phyloP scores from a whole-genome alignment of 2,329 filamentous ascomycete genomes.

The Aureobasidium zeae region DNA sequence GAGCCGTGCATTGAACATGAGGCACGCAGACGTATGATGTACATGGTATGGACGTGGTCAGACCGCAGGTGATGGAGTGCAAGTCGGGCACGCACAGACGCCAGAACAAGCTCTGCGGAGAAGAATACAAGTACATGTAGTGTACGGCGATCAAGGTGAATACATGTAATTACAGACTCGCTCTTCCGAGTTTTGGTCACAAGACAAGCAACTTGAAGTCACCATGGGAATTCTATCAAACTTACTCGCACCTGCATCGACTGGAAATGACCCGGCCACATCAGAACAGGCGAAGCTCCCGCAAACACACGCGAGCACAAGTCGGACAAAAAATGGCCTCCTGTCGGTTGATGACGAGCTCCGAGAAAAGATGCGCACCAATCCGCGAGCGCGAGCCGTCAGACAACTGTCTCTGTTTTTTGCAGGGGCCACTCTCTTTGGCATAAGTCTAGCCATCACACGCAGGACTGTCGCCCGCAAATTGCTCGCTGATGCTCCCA shows the following conservation, averaged over 20 bases:
- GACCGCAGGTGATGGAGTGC: not conserved
- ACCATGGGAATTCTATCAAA: conserved; percentile 14
- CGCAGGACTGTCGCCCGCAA: conserved; percentile 56
- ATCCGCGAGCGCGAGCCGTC: conserved; percentile 20
- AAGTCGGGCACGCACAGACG: not conserved
- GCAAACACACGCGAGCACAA: conserved; percentile 1
- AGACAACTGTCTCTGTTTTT: conserved; percentile 48
- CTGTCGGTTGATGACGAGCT: conserved; percentile 10
- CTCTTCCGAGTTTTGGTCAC: not conserved
- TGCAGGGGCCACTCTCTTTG: conserved; percentile 66
- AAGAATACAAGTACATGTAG: too few relatives aligned
- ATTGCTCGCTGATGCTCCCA: conserved; percentile 52
- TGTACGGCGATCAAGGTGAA: conserved; percentile 3
- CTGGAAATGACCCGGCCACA: conserved; percentile 1
- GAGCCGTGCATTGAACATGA: too few relatives aligned
- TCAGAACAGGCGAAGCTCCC: not conserved
- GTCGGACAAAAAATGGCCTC: conserved; percentile 13
- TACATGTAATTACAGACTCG: too few relatives aligned
- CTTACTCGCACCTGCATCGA: not conserved
- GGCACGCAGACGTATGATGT: too few relatives aligned
- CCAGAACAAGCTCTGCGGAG: conserved; percentile 3
- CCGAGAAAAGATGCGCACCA: conserved; percentile 16
- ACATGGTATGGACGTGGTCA: too few relatives aligned
- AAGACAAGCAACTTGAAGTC: too few relatives aligned
- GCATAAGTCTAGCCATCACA: conserved; percentile 58